phyloP scores from a whole-genome alignment of 768 basidiomycete genomes.

The Tricholoma terreum region DNA sequence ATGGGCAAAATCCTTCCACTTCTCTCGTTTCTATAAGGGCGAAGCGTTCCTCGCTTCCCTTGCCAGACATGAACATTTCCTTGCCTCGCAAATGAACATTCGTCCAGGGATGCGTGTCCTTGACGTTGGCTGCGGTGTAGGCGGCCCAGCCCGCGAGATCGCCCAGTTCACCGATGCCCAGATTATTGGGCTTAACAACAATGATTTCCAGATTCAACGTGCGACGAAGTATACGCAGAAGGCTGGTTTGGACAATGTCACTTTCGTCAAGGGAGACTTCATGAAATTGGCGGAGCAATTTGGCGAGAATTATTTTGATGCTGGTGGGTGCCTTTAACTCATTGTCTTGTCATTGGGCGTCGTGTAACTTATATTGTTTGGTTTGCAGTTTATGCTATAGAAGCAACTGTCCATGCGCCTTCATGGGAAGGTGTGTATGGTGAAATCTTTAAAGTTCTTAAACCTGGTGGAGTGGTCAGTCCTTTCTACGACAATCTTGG shows the following conservation, averaged over 20 bases:
- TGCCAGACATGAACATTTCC: conserved; percentile 97
- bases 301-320: conserved; percentile 91
- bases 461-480: conserved; percentile 92
- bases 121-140: conserved; percentile 97
- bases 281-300: conserved; percentile 93
- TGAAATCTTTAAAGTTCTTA: conserved; percentile 89
- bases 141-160: conserved; percentile 95
- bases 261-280: conserved; percentile 91
- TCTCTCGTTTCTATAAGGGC: conserved; percentile 95
- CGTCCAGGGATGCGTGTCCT: conserved; percentile 92
- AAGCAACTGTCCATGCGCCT: conserved; percentile 96
- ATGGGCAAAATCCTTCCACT: conserved; percentile 91
- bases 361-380: conserved; percentile 3
- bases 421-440: conserved; percentile 94
- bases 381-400: conserved; percentile 84
- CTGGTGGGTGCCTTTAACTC: conserved; percentile 49
- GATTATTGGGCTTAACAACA: conserved; percentile 91
- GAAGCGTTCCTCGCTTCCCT: conserved; percentile 70
- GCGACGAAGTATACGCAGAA: conserved; percentile 78
- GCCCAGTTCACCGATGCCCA: conserved; percentile 84
- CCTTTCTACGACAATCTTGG: neutral
- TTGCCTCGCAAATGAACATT: conserved; percentile 81
- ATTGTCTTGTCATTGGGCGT: neutral
- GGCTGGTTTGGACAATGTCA: conserved; percentile 71
- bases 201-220: conserved; percentile 90